Evolutionary conservation across 495 filamentous ascomycete genomes (phyloP).

Genomic region (Saxispiralis lemnorum): DNA sequence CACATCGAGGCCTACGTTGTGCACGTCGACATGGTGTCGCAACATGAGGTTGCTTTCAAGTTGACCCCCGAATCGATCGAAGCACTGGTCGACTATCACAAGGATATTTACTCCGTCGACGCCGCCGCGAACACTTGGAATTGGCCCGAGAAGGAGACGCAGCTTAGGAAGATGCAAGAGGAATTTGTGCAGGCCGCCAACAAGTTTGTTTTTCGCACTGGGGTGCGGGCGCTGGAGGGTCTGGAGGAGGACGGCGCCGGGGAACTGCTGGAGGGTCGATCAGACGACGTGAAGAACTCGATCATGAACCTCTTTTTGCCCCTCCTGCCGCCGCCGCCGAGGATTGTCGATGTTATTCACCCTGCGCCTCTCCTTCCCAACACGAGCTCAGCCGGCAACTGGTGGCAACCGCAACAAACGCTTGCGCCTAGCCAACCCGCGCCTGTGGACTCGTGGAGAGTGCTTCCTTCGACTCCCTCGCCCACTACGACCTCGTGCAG

Average conservation of each 20-base stretch:
- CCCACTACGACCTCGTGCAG: conserved; percentile 52
- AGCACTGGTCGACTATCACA: conserved; percentile 85
- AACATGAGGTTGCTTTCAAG: conserved; percentile 97
- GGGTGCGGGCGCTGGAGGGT: conserved; percentile 79
- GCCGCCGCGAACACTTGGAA: conserved; percentile 75
- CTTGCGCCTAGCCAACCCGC: conserved; percentile 37
- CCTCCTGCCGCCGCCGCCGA: conserved; percentile 78
- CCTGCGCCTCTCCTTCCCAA: conserved; percentile 70
- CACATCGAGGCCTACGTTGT: conserved; percentile 96
- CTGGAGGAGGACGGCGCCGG: conserved; percentile 93
- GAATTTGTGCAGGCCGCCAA: conserved; percentile 95
- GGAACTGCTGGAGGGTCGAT: conserved; percentile 77
- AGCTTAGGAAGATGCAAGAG: conserved; percentile 93
- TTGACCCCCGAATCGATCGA: conserved; percentile 95
- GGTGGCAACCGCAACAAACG: conserved; percentile 51
- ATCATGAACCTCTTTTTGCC: conserved; percentile 77
- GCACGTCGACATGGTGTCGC: conserved; percentile 95
- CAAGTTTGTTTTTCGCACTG: conserved; percentile 87
- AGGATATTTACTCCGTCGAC: conserved; percentile 88
- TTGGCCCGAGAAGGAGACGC: conserved; percentile 92
- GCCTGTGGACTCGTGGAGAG: conserved; percentile 81
- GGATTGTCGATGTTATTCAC: conserved; percentile 79
- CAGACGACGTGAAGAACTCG: conserved; percentile 79
- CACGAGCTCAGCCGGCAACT: conserved; percentile 56
- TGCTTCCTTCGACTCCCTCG: conserved; percentile 63